Base-by-base conservation (phyloP, 2,329 filamentous ascomycete species). In the Tolypocladium album region DNA sequence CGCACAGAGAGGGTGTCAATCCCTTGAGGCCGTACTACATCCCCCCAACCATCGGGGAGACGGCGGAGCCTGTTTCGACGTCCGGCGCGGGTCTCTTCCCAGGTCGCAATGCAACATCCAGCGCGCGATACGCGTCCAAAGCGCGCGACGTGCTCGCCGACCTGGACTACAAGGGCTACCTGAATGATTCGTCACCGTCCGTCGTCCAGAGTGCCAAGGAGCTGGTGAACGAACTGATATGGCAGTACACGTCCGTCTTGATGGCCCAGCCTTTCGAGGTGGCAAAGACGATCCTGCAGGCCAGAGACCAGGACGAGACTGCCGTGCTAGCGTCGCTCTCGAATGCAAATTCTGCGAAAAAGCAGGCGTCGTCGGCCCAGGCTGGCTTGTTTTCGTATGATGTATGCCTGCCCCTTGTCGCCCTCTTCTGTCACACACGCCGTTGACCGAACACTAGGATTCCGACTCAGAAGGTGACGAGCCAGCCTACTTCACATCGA, bases 231-330 rank as follows among this genome's bases (percentile, higher is more conserved):
- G 88, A 92, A 72, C 84, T 94, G 64, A 72, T 96, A 73, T 95
- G 92, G 87, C 93, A 94, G 71, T 99, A 99, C 76, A 88, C 88
- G 17, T 91, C 88, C 61, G 87, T 96, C 31, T 75, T 97, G 69
- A 87, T 96, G 71, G 89, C 91, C 59, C 94, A 99, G 75, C 94
- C 94, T 17, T 97, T 99, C 73, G 94, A 97, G 78, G 92, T 97
- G 61, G 92, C 93, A 69, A 97, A 97, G 81, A 94, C 88, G 17
- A 84, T 97, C 60, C 77, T 99, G 67, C 94, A 99, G 75, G 85
- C 92, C 58, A 85, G 81, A 64, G 76, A 74, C 63, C 83, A 86
- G 67, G 82, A 82, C 65, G 78, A 78, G 58, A 67, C 76, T 42
- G 78, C 77, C 47, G 62, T 66, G 12, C 58, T 70, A 43, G 61